Conservation (phyloP, 2,329 filamentous ascomycete species). For the Emergomyces pasteurianus region DNA sequence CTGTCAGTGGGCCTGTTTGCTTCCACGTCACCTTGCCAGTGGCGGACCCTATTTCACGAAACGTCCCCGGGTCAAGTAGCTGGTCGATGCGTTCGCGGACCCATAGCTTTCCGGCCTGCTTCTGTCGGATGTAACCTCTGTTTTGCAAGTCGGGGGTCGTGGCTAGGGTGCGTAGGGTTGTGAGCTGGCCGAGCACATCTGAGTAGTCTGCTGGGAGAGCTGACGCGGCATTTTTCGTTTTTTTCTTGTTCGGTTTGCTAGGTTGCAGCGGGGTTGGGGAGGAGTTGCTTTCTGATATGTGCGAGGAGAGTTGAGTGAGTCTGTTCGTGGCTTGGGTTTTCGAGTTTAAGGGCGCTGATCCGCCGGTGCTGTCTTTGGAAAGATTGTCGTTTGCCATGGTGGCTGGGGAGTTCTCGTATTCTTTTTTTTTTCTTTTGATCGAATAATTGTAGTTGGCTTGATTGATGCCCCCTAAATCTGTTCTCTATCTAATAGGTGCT, state of each 20-base stretch:
- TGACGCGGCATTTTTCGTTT: conserved; percentile 11
- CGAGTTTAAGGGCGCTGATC: neutral
- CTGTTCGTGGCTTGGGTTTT: conserved; percentile 29
- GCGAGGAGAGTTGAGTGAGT: conserved; percentile 37
- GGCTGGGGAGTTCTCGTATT: conserved; percentile 2
- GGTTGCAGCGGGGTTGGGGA: conserved; percentile 5
- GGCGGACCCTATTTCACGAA: conserved; percentile 49
- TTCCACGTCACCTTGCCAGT: conserved; percentile 50
- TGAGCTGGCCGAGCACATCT: conserved; percentile 48
- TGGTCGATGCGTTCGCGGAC: conserved; percentile 49
- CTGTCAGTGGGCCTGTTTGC: conserved; percentile 26
- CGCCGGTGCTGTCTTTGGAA: neutral
- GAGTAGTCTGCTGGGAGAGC: conserved; percentile 49
- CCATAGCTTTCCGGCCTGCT: conserved; percentile 53
- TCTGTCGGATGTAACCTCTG: conserved; percentile 50
- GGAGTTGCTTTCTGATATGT: conserved; percentile 22
- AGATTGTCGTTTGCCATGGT: conserved; percentile 5
- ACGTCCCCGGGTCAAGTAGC: conserved; percentile 45
- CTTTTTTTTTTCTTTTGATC: neutral
- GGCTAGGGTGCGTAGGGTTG: conserved; percentile 40
- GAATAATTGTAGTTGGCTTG: neutral
- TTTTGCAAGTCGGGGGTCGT: conserved; percentile 42
- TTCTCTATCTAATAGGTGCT: neutral
- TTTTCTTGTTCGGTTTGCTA: conserved; percentile 23
- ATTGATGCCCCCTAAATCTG: neutral